Evolutionary conservation across 2,329 filamentous ascomycete species (phyloP), one percentile per base, ranked within the genome.

Genomic region (Aspergillus pseudoglaucus): DNA sequence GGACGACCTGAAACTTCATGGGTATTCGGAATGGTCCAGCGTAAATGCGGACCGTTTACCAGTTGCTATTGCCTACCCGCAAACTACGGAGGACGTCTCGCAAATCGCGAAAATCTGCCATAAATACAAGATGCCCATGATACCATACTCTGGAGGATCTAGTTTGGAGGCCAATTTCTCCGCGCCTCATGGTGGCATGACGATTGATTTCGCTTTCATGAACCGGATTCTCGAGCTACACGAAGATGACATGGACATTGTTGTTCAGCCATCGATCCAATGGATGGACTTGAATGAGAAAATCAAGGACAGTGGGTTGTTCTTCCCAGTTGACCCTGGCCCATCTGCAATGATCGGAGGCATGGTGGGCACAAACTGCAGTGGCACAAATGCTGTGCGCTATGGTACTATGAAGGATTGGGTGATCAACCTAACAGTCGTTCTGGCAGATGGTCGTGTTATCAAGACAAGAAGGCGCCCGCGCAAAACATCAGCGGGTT

Each of bases 91-190:
- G 48, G 77, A 88, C 15, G 84, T 88, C 2, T 80, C 78, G 0
- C 61, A 71, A 33, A 80, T 88, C 48, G 83, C 82, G 27, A 76
- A 83, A 54, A 75, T 90, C 47, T 95, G 90, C 70, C 77, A 86
- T 69, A 85, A 85, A 64, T 84, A 90, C 67, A 83, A 79, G 14
- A 80, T 95, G 46, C 90, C 90, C 1, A 87, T 95, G 72, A 86
- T 93, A 50, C 85, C 88, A 0, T 95, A 87, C 63, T 93, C 88
- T 0, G 90, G 89, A 2, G 90, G 90, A 12, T 86, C 88, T 0
- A 91, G 87, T 55, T 74, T 96, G 0, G 90, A 96, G 66, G 90
- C 87, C 12, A 93, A 95, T 65, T 95, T 95, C 67, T 87, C 88
- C 0, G 88, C 90, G 12, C 88, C 89, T 0, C 86, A 84, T 61